Conservation (phyloP, 2,329 filamentous ascomycete species). For the Cordyceps cicadae region DNA sequence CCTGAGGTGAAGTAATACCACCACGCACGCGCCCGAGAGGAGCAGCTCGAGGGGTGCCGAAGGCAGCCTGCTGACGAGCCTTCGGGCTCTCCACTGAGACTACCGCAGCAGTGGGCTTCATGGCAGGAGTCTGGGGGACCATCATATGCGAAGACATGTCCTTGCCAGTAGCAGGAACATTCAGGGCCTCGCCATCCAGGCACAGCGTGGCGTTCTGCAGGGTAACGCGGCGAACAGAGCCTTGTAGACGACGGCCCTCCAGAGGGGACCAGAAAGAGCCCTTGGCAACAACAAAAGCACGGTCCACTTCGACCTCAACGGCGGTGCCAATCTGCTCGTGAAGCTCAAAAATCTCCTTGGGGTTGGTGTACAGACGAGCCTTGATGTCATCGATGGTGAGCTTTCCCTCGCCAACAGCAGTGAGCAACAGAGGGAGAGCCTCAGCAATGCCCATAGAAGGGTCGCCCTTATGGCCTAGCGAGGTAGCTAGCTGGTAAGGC, state of each 20-base stretch:
- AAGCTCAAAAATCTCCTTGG: constrained; percentile 72
- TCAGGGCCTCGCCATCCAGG: constrained; percentile 56
- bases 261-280: constrained; percentile 60
- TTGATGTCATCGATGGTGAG: constrained; percentile 68
- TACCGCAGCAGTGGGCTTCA: constrained; percentile 40
- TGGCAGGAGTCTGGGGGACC: constrained; percentile 47
- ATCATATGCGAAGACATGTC: constrained; percentile 67
- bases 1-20: constrained; percentile 19
- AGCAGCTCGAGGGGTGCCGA: constrained; percentile 21
- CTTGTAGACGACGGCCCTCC: constrained; percentile 58
- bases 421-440: constrained; percentile 65
- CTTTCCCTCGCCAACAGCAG: constrained; percentile 64
- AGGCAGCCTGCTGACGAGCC: constrained; percentile 24
- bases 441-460: constrained; percentile 62
- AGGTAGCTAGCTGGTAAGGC: constrained; percentile 64
- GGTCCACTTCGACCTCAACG: constrained; percentile 68
- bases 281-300: constrained; percentile 51
- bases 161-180: constrained; percentile 51
- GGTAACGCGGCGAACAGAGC: constrained; percentile 64
- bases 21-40: constrained; percentile 23
- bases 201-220: constrained; percentile 69
- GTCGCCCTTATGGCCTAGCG: constrained; percentile 43
- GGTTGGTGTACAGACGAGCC: constrained; percentile 64
- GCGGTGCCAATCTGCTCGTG: constrained; percentile 68
- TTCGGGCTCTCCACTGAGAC: constrained; percentile 29